A percentile compares a stretch with the other conserved stretches of the same genome.
Conservation (phyloP, 768 basidiomycete genomes). For the Suillus brevipes region DNA sequence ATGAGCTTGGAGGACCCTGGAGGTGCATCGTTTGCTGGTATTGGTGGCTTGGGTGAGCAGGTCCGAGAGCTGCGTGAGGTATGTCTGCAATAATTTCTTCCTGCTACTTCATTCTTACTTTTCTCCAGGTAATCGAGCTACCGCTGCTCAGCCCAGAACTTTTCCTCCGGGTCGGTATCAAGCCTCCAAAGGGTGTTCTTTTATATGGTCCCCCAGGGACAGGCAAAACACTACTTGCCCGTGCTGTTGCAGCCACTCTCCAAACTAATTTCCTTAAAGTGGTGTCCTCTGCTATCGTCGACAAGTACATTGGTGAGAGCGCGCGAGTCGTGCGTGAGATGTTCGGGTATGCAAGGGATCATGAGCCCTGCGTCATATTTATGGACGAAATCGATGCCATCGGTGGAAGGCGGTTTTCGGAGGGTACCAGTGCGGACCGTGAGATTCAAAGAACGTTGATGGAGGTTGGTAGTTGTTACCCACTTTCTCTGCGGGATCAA, state of each 20-base stretch:
- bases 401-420: conserved; percentile 86
- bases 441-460: conserved; percentile 98
- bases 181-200: conserved; percentile 93
- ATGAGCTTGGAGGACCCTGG: conserved; percentile 99
- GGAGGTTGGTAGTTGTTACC: conserved; percentile 60
- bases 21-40: conserved; percentile 93
- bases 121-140: conserved; percentile 84
- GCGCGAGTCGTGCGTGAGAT: conserved; percentile 96
- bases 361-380: conserved; percentile 98
- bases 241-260: conserved; percentile 93
- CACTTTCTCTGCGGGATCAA: not conserved
- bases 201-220: conserved; percentile 97
- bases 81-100: conserved; percentile 23
- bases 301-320: conserved; percentile 98
- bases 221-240: conserved; percentile 92
- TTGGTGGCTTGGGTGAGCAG: conserved; percentile 94
- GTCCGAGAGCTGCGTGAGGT: conserved; percentile 96
- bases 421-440: conserved; percentile 96
- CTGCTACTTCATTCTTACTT: not conserved
- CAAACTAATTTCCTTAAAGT: conserved; percentile 98
- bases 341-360: conserved; percentile 97
- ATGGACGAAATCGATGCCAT: conserved; percentile 99
- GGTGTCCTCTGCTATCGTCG: conserved; percentile 95
- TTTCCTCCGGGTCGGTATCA: conserved; percentile 94
- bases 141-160: conserved; percentile 93